These are phyloP conservation scores for Extremus antarcticus DNA, from an alignment of 495 filamentous ascomycete genomes.

Conservation along the genomic window DNA sequence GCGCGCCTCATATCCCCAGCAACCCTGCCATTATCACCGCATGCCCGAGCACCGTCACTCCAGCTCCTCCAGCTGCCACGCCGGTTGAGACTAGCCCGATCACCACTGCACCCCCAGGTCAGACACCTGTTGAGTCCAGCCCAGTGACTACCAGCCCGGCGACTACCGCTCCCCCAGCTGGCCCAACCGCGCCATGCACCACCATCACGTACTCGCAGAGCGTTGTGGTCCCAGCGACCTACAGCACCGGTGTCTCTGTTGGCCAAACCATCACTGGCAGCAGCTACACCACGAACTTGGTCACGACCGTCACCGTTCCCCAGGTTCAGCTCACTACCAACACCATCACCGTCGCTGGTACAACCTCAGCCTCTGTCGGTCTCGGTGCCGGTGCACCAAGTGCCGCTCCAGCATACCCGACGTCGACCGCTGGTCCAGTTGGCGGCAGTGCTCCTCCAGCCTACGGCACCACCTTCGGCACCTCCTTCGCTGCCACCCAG, in stretches of 20 bases:
- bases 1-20: constrained; percentile 55
- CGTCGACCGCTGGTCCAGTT: constrained; percentile 8
- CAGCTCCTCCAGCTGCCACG: constrained; percentile 46
- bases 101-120: constrained; percentile 1
- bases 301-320: constrained; percentile 58
- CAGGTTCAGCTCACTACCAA: constrained; percentile 62
- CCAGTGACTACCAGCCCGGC: constrained; percentile 29
- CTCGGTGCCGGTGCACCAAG: constrained; percentile 42
- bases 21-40: constrained; percentile 82
- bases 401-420: constrained; percentile 25
- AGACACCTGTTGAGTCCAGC: constrained; percentile 35
- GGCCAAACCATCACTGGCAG: constrained; percentile 40
- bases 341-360: constrained; percentile 36
- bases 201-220: constrained; percentile 43
- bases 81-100: constrained; percentile 11
- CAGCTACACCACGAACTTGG: constrained; percentile 43
- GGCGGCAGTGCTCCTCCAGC: not conserved
- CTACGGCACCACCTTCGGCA: constrained; percentile 15
- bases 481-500: constrained; percentile 8
- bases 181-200: constrained; percentile 27
- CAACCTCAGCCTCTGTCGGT: constrained; percentile 32
- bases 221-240: constrained; percentile 33
- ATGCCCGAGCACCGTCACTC: constrained; percentile 51
- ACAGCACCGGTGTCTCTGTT: constrained; percentile 35
- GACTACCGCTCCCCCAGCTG: constrained; percentile 29